phyloP scores from a whole-genome alignment of 2,329 filamentous ascomycete species.

The Botrytis cinerea region DNA sequence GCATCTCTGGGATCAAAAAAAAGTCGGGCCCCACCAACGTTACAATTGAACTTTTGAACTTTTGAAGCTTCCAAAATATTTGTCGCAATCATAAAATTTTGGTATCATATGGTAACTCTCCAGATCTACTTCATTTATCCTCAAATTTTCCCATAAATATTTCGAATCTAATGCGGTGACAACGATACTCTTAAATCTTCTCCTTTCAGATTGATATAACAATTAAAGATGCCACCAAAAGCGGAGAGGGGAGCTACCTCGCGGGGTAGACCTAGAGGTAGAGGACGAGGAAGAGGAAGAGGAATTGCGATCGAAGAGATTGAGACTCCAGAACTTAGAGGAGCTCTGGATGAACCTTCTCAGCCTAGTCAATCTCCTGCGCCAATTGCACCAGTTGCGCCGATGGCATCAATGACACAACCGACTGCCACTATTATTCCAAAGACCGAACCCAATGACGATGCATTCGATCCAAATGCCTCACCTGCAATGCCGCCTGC shows the following conservation, averaged over 20 bases:
- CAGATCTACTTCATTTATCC: not conserved
- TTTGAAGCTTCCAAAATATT: slow-evolving; percentile 16
- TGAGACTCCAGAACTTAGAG: slow-evolving; percentile 18
- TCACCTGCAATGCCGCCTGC: slow-evolving; percentile 37
- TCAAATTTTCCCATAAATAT: not conserved
- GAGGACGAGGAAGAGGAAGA: slow-evolving; percentile 35
- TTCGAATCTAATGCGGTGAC: not conserved
- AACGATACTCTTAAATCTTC: not conserved
- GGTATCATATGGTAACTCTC: not conserved
- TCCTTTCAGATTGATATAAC: not conserved
- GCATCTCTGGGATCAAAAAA: not conserved
- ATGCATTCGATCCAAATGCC: slow-evolving; percentile 36
- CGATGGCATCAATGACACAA: not conserved
- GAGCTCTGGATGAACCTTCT: not conserved
- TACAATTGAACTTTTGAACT: slow-evolving; percentile 1
- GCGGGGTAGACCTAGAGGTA: slow-evolving; percentile 27
- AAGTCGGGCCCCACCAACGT: slow-evolving; percentile 1
- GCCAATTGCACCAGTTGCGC: slow-evolving; percentile 1
- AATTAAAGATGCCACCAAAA: slow-evolving; percentile 37
- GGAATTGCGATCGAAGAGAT: slow-evolving; percentile 22
- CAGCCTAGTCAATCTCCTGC: slow-evolving; percentile 3
- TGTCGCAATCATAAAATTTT: slow-evolving; percentile 14
- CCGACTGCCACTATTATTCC: slow-evolving; percentile 14
- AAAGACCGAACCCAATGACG: slow-evolving; percentile 28
- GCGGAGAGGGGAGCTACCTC: slow-evolving; percentile 28